These are phyloP conservation scores for Sporodiniella umbellata DNA, from an alignment of 371 early-diverging fungal genomes.

Conservation along the genomic window DNA sequence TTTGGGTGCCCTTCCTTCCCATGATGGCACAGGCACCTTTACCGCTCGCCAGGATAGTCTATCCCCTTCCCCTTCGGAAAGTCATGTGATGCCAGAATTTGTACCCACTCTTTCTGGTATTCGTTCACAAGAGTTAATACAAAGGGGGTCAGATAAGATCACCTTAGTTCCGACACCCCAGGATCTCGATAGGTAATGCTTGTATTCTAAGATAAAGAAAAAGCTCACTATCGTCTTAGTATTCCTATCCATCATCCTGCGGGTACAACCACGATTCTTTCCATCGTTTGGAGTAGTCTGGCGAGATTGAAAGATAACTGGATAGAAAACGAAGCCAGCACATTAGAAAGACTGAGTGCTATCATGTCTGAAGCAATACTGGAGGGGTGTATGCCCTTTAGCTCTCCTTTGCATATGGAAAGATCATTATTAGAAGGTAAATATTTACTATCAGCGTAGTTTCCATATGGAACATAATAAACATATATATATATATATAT, in stretches of 20 bases:
- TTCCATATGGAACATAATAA: no score
- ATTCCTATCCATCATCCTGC: slow-evolving; percentile 47
- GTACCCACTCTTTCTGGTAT: slow-evolving; percentile 21
- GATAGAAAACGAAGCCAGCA: slow-evolving; percentile 43
- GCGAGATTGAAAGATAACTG: slow-evolving; percentile 34
- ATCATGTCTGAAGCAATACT: slow-evolving; percentile 42
- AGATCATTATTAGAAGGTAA: slow-evolving; percentile 1
- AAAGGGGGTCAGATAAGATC: slow-evolving; percentile 7
- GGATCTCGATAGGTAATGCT: slow-evolving; percentile 32
- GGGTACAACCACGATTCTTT: slow-evolving; percentile 34
- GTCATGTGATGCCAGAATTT: slow-evolving; percentile 13
- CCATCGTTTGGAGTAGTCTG: slow-evolving; percentile 38
- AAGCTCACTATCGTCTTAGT: slow-evolving; percentile 12
- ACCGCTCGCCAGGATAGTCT: slow-evolving; percentile 20
- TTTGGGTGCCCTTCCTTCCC: slow-evolving; percentile 27
- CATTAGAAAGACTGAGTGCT: slow-evolving; percentile 34
- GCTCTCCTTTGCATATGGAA: slow-evolving; percentile 48
- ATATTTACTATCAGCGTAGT: background rate
- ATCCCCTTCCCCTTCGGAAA: slow-evolving; percentile 31
- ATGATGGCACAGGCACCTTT: slow-evolving; percentile 49
- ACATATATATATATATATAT: no score
- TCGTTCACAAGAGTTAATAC: slow-evolving; percentile 13
- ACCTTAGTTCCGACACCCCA: slow-evolving; percentile 3
- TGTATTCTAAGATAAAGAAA: background rate
- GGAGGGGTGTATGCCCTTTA: slow-evolving; percentile 45